Conservation (phyloP, 495 filamentous ascomycete genomes). For the Trichoderma gamsii region DNA sequence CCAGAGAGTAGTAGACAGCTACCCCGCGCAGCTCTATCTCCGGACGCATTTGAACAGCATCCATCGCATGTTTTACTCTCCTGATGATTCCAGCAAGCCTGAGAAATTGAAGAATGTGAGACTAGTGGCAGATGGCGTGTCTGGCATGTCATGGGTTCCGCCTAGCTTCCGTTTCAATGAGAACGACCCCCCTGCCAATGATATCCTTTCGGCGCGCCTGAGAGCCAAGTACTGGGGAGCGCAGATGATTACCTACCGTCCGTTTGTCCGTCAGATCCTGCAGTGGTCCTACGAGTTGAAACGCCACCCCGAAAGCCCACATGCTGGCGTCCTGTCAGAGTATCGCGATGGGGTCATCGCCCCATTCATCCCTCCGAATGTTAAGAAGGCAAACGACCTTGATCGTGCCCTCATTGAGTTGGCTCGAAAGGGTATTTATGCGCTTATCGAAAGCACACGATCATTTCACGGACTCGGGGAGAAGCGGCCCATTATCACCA, state of each 20-base stretch:
- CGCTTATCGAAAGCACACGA: conserved; percentile 75
- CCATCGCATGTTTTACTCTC: conserved; percentile 73
- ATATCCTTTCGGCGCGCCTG: conserved; percentile 79
- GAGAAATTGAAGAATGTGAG: conserved; percentile 37
- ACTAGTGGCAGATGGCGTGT: conserved; percentile 43
- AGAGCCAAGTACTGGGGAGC: conserved; percentile 94
- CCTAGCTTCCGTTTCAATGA: conserved; percentile 57
- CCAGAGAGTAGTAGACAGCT: conserved; percentile 64
- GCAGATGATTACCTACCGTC: conserved; percentile 80
- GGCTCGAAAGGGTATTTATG: conserved; percentile 55
- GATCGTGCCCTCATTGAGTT: conserved; percentile 47
- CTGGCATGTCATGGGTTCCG: conserved; percentile 33
- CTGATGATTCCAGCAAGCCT: conserved; percentile 33
- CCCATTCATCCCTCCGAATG: conserved; percentile 23
- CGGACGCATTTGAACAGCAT: conserved; percentile 79
- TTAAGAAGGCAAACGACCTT: conserved; percentile 29
- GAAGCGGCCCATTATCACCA: conserved; percentile 76
- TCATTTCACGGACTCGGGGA: conserved; percentile 69
- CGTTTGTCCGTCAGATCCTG: conserved; percentile 65
- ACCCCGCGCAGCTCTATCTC: conserved; percentile 78
- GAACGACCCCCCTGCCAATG: conserved; percentile 55
- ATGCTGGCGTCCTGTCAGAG: conserved; percentile 12
- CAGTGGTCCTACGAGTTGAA: conserved; percentile 33
- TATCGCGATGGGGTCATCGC: conserved; percentile 29
- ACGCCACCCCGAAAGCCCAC: conserved; percentile 22